These are phyloP conservation scores for Blastocystis sp. DNA, from an alignment of 352 stramenopile genomes.

Conservation along the genomic window DNA sequence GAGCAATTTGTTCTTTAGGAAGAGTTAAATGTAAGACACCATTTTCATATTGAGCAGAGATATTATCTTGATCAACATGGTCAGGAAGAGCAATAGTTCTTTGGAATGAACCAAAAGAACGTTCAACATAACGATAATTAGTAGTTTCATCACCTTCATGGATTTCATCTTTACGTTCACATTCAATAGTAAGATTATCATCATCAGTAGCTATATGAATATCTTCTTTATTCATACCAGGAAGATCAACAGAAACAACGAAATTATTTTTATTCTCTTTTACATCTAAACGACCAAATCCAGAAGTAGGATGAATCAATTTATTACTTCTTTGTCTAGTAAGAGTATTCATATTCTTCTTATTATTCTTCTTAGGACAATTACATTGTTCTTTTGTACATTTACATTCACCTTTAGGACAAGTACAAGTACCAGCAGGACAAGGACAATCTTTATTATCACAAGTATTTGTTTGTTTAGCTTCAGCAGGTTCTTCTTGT, in stretches of 20 bases:
- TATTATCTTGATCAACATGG: neutral
- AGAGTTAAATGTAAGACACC: slow-evolving; percentile 5
- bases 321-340: no score
- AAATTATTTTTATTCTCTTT: neutral
- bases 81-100: slow-evolving; percentile 1
- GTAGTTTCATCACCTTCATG: no score
- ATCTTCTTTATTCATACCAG: slow-evolving; percentile 6
- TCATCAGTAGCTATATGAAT: neutral
- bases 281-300: slow-evolving; percentile 11
- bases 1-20: slow-evolving; percentile 3
- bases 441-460: no score
- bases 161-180: slow-evolving; percentile 11
- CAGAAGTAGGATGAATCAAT: slow-evolving; percentile 6
- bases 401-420: no score
- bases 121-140: no score
- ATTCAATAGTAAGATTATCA: neutral
- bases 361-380: no score
- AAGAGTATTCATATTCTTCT: no score
- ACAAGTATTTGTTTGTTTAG: no score
- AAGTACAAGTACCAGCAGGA: no score
- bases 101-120: slow-evolving; percentile 9
- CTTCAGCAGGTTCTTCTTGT: no score
- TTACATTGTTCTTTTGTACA: no score
- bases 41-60: slow-evolving; percentile 8
- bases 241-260: neutral